phyloP scores from a whole-genome alignment of 805 yeast species.

The Kuraishia piskuri region DNA sequence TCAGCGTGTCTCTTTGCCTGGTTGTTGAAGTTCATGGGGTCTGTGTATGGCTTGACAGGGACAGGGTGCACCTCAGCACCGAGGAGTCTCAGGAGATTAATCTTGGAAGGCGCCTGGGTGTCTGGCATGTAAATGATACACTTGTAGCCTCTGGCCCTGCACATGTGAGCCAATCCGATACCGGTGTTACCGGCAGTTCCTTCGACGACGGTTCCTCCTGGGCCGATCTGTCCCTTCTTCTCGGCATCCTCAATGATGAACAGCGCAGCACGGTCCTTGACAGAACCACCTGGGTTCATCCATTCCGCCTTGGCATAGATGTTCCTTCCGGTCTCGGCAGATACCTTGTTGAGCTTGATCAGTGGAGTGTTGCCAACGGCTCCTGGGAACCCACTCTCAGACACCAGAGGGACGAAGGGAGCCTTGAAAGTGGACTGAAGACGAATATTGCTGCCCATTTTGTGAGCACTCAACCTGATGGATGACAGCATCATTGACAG shows the following conservation, averaged over 20 bases:
- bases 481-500: background rate
- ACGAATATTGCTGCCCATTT: background rate
- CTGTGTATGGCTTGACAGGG: constrained; percentile 75
- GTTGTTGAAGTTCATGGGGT: constrained; percentile 82
- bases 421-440: background rate
- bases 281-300: constrained; percentile 92
- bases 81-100: constrained; percentile 60
- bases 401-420: constrained; percentile 57
- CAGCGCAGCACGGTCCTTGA: constrained; percentile 85
- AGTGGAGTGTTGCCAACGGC: constrained; percentile 95
- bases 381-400: constrained; percentile 62
- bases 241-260: constrained; percentile 77
- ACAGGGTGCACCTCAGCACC: constrained; percentile 89
- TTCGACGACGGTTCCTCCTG: constrained; percentile 86
- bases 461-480: background rate
- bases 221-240: constrained; percentile 44
- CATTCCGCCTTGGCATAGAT: constrained; percentile 87
- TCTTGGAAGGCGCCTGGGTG: constrained; percentile 76
- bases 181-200: constrained; percentile 98
- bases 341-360: constrained; percentile 47
- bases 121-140: constrained; percentile 88
- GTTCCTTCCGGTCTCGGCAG: constrained; percentile 56
- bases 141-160: constrained; percentile 76
- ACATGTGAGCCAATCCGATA: constrained; percentile 76
- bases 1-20: constrained; percentile 85